These are phyloP conservation scores for Pterocarpus macrocarpus DNA, from an alignment of 306 rosid genomes.

Conservation along the genomic window DNA sequence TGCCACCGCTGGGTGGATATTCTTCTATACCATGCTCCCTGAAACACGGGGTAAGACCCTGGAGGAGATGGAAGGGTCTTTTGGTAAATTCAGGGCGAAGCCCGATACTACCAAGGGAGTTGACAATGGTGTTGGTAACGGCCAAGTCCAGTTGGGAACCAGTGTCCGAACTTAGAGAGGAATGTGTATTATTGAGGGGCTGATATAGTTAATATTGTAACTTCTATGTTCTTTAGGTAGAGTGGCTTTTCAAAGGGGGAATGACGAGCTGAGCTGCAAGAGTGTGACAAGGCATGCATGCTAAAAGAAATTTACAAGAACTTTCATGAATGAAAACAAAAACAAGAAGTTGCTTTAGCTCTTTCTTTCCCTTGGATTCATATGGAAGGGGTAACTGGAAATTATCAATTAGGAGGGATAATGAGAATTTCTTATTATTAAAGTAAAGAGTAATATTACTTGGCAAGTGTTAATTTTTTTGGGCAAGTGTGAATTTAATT, in stretches of 20 bases:
- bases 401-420: not conserved
- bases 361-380: not conserved
- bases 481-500: not conserved
- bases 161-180: constrained; percentile 26
- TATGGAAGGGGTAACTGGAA: not conserved
- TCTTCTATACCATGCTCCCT: constrained; percentile 69
- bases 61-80: constrained; percentile 77
- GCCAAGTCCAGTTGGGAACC: constrained; percentile 51
- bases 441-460: too few relatives aligned
- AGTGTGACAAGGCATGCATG: not conserved
- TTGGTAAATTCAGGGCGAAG: constrained; percentile 63
- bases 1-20: constrained; percentile 59
- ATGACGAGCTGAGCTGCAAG: not conserved
- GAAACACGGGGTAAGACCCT: constrained; percentile 83
- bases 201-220: not conserved
- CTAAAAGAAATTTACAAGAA: not conserved
- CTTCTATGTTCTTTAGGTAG: not conserved
- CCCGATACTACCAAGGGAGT: not conserved
- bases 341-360: not conserved
- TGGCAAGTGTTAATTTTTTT: not conserved
- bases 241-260: not conserved
- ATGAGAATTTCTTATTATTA: not conserved
- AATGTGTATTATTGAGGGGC: not conserved
- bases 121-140: not conserved
- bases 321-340: not conserved